Percentiles rank a stretch among this genome's conserved stretches.
These are phyloP conservation scores for Mycena maculata DNA, from an alignment of 768 basidiomycete genomes.

Conservation along the genomic window DNA sequence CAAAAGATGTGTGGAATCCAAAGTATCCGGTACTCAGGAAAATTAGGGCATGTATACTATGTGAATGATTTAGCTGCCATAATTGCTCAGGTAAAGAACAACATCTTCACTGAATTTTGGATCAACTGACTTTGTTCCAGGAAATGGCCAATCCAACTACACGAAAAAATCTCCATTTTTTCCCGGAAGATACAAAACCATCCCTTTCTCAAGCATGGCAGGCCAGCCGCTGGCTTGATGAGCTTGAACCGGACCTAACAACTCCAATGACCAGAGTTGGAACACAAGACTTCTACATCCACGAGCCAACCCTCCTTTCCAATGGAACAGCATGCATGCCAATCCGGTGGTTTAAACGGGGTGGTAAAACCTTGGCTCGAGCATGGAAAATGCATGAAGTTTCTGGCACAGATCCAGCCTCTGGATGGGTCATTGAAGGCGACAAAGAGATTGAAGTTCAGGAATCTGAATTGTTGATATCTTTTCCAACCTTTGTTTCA, in stretches of 20 bases:
- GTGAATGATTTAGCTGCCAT: slow-evolving; percentile 35
- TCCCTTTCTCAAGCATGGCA: slow-evolving; percentile 32
- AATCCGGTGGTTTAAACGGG: slow-evolving; percentile 31
- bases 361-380: not conserved
- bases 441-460: slow-evolving; percentile 12
- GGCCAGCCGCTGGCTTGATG: slow-evolving; percentile 30
- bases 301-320: slow-evolving; percentile 29
- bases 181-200: slow-evolving; percentile 33
- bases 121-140: slow-evolving; percentile 11
- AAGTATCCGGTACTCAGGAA: slow-evolving; percentile 35
- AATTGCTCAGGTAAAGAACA: slow-evolving; percentile 28
- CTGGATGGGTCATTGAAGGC: slow-evolving; percentile 28
- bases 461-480: slow-evolving; percentile 18
- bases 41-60: slow-evolving; percentile 37
- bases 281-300: slow-evolving; percentile 30
- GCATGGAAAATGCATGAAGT: slow-evolving; percentile 5
- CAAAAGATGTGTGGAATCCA: slow-evolving; percentile 36
- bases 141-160: slow-evolving; percentile 39
- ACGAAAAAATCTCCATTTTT: slow-evolving; percentile 29
- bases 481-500: slow-evolving; percentile 17
- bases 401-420: not conserved
- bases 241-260: slow-evolving; percentile 20
- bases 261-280: slow-evolving; percentile 32
- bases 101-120: not conserved
- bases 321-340: slow-evolving; percentile 30